Base-by-base conservation (phyloP, 2,329 filamentous ascomycete genomes). In the Aspergillus sclerotialis region DNA sequence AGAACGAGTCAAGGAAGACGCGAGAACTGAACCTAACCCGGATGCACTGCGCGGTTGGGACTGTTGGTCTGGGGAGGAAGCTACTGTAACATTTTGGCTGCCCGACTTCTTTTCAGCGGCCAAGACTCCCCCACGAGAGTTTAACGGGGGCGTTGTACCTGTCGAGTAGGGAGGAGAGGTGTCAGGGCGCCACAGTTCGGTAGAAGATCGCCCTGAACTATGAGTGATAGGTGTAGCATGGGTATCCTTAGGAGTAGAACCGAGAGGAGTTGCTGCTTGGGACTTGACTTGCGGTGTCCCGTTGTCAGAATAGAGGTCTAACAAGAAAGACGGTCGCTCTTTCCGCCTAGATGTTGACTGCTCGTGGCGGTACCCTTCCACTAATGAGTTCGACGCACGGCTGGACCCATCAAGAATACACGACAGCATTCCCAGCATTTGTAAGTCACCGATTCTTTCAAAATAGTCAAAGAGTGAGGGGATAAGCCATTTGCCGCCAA, bases 401-500 rank as follows among this genome's bases (percentile, higher is more conserved):
- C 67, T 64, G 13, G 70, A 65, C 45, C 75, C 68, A 10, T 68
- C 60, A 35, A 80, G 67, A 21, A 80, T 65, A 42, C 75, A 78
- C 4, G 77, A 76, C 24, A 81, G 56, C 70, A 78, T 77, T n/a
- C 75, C 78, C 21, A 81, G 65, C 73, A 80, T 78, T 49, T 81
- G 77, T 2, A 77, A 62, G 52, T 82, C 76, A n/a, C 72, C 76
- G 23, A 71, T 63, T 7, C 56, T 60, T 48, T 81, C 77, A 39
- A 76, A 80, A 52, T 79, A 68, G 7, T 72, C 63, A 37, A 81
- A 76, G 21, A 80, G 59, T 11, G 69, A 63, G 11, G 72, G 67
- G 23, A 80, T 66, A 13, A 80, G 61, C 70, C 73, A 79, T 14
- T 61, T 58, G 26, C 61, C 60, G 11, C 70, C 75, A 31, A 80